Base-by-base conservation (phyloP, 768 basidiomycete species). In the Sporobolomyces roseus region DNA sequence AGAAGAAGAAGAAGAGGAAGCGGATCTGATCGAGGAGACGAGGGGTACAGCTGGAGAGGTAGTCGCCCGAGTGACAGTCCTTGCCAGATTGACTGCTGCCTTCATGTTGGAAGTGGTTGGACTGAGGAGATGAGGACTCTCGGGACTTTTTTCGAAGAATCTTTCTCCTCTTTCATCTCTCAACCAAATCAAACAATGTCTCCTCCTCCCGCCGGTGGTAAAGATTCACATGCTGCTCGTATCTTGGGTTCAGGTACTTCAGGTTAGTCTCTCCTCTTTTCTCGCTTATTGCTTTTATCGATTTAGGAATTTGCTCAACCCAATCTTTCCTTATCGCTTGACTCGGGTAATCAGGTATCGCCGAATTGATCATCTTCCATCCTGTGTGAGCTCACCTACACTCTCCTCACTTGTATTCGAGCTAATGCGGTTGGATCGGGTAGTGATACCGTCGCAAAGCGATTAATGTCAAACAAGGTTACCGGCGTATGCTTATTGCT, bases 371-470 rank as follows among this genome's bases (percentile, higher is more conserved):
- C 93, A 25, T 79, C 79, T 63, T 79, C 78, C 72, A 72, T 77
- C 78, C 58, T 23, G 68, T 63, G 60, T 61, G 25, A 41, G 43
- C 14, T 43, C 51, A 2, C 49, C 41, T 25, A 23, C 19, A 13
- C 9, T 27, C 33, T 7, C 1, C 45, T 16, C 9, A 2, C 16
- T 0, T 6, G n/a, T 33, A 25, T 23, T 16, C n/a, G 2, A 21
- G 38, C 56, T 58, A 49, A 49, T 35, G 23, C 56, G 14, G 51
- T 23, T 38, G 17, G 29, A n/a, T 13, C 29, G 14, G 27, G 23
- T 56, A 90, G 92, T 29, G 93, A 99, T 80, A 99, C 96, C 2
- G 87, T 97, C 62, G 92, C 96, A n/a, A 99, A 99, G 80, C 88
- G 94, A 41, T 79, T 99, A 60, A 99, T 99, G 94, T 93, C 91